Evolutionary conservation across 805 yeast species (phyloP), one percentile per base, ranked within the genome.

Genomic region (Naumovozyma castellii): DNA sequence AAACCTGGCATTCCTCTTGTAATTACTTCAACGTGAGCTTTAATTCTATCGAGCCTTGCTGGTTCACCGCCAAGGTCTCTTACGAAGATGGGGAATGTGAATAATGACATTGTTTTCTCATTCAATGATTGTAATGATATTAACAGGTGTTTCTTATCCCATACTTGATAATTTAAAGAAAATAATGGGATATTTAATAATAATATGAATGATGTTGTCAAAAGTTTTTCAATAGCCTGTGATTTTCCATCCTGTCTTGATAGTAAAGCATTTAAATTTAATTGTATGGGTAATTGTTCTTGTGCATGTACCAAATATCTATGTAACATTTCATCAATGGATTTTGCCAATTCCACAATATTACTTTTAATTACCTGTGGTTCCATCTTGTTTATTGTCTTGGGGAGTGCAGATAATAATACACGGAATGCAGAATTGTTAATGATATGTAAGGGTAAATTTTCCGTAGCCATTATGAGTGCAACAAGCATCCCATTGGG

Each of bases 91-190:
- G 47, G 27, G 27, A 22, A 22, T 6, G 27, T 22, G 10, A 6
- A 10, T 22, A 10, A 22, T 22, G 27, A 22, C 27, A 22, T 22
- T 6, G 27, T 22, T 10, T 6, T 10, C 13, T 39, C 27, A 32
- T 47, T 47, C 18, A 35, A 35, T 29, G 38, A 43, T 22, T 45
- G 49, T 17, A 42, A 35, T 17, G 42, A 41, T 17, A 47, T 31
- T 17, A 41, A 18, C 9, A 40, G 40, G 34, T 30, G 43, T 22
- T 27, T 33, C 16, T 34, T 15, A 29, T 36, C 34, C 40, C 42
- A 47, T 10, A 41, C 34, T n/a, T 35, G 19, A 29, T 34, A 40
- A 19, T 32, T 34, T 15, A 41, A 32, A 4, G 45, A 41, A 19
- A 41, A 35, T 6, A 43, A 20, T 3, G 42, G 38, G 3, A 37